Percentiles rank a stretch among this genome's conserved stretches.
These are phyloP conservation scores for Canna indica DNA, from an alignment of 176 grass and related monocot genomes.

Conservation along the genomic window DNA sequence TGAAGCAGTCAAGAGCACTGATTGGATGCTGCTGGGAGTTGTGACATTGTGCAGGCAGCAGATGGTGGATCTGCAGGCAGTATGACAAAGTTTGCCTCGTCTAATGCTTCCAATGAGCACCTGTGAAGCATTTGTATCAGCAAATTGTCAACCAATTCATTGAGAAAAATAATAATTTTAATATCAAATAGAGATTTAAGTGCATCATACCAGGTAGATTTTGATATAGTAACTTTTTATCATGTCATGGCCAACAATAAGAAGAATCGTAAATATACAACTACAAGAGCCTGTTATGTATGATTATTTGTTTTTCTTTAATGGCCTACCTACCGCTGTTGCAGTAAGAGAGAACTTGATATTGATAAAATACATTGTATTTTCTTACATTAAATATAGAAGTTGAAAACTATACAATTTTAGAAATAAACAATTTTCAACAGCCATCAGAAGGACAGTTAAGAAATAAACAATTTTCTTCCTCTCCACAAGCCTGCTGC, in stretches of 20 bases:
- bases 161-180: background rate
- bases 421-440: no score
- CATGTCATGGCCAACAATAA: background rate
- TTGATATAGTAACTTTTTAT: background rate
- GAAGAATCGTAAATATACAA: background rate
- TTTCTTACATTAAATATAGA: no score
- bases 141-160: background rate
- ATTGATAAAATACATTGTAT: no score
- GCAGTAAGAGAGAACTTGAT: no score
- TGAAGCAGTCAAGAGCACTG: background rate
- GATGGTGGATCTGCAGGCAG: background rate
- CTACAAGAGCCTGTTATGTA: background rate
- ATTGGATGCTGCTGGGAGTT: background rate
- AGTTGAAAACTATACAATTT: no score
- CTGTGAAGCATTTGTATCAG: slow-evolving; percentile 4
- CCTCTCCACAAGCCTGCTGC: no score
- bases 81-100: background rate
- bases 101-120: background rate
- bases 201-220: background rate
- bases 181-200: background rate
- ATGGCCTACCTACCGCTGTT: no score
- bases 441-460: no score
- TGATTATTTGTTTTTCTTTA: no score
- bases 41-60: background rate
- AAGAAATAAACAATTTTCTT: no score